phyloP scores from a whole-genome alignment of 306 rosid genomes.

The Canavalia ensiformis region DNA sequence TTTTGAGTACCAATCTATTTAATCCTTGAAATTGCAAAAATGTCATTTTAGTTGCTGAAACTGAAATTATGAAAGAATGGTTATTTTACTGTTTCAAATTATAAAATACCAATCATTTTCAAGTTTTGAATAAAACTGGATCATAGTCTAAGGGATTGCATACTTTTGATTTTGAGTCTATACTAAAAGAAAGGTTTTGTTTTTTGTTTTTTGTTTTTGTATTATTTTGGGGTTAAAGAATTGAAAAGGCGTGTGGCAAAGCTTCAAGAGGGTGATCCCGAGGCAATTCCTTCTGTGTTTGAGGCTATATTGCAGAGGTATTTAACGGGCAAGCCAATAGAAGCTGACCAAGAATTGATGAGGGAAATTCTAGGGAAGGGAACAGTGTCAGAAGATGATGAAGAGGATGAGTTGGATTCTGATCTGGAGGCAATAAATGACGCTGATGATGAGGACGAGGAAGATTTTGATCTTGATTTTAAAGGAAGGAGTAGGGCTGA shows the following conservation, averaged over 20 bases:
- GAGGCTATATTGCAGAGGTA: conserved; percentile 77
- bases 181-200: background rate
- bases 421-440: conserved; percentile 42
- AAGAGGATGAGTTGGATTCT: conserved; percentile 46
- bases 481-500: conserved; percentile 49
- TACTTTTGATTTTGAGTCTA: background rate
- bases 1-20: too few relatives aligned
- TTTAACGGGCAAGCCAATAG: conserved; percentile 66
- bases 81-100: too few relatives aligned
- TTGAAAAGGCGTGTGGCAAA: conserved; percentile 67
- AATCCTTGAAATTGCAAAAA: too few relatives aligned
- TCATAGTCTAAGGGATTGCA: too few relatives aligned
- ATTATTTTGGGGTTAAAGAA: conserved; percentile 50
- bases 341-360: conserved; percentile 64
- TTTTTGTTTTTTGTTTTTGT: background rate
- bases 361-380: conserved; percentile 61
- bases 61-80: too few relatives aligned
- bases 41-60: too few relatives aligned
- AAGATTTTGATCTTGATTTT: conserved; percentile 51
- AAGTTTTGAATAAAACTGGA: too few relatives aligned
- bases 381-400: conserved; percentile 44
- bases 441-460: conserved; percentile 41
- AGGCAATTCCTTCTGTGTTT: conserved; percentile 71
- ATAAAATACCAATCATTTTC: too few relatives aligned
- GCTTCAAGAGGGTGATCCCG: conserved; percentile 64